These are phyloP conservation scores for Bruguiera hainesii DNA, from an alignment of 441 rosid genomes.

Conservation along the genomic window DNA sequence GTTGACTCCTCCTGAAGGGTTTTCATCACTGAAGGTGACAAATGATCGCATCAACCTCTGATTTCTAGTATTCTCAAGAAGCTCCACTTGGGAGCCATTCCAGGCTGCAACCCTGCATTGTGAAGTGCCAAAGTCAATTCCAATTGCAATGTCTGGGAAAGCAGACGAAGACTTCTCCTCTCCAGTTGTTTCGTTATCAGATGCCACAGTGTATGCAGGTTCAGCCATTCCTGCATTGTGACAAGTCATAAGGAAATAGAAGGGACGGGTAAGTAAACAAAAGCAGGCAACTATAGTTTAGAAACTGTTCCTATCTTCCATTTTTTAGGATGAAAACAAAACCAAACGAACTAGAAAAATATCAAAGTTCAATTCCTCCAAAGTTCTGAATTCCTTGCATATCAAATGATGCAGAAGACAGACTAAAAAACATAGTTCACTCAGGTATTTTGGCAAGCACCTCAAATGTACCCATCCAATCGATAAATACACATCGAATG, in stretches of 20 bases:
- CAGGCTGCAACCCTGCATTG: slow-evolving; percentile 81
- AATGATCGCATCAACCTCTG: slow-evolving; percentile 71
- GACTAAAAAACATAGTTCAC: background rate
- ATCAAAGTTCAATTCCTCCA: background rate
- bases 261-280: background rate
- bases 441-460: background rate
- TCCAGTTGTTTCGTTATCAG: slow-evolving; percentile 70
- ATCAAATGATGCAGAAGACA: background rate
- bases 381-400: background rate
- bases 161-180: slow-evolving; percentile 63
- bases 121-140: slow-evolving; percentile 85
- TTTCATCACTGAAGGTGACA: slow-evolving; percentile 69
- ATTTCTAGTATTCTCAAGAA: slow-evolving; percentile 67
- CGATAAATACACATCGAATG: background rate
- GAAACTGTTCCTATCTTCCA: no score
- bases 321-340: no score
- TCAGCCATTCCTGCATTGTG: slow-evolving; percentile 65
- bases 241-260: background rate
- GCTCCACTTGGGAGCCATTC: slow-evolving; percentile 81
- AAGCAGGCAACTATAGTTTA: no score
- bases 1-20: slow-evolving; percentile 70
- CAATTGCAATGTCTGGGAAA: slow-evolving; percentile 71
- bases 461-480: no score
- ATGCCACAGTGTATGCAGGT: slow-evolving; percentile 71
- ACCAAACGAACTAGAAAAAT: background rate